A percentile compares a stretch with the other conserved stretches of the same genome.
Conservation (phyloP, 768 basidiomycete species). For the Galerina sulciceps region DNA sequence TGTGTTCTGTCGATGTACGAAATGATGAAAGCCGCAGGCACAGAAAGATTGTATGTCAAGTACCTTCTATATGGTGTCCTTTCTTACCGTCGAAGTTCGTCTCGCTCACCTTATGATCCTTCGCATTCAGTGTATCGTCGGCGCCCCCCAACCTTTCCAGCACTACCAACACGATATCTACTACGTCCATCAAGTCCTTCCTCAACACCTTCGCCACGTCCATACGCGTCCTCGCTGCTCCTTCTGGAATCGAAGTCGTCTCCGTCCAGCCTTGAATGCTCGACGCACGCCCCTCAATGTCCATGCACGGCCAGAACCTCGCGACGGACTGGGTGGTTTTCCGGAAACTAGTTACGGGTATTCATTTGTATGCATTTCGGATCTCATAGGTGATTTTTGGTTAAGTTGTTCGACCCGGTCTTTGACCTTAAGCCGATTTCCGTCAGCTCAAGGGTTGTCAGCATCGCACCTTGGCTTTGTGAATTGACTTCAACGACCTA, state of each 20-base stretch:
- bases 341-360: too few species aligned
- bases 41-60: conserved; percentile 31
- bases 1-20: conserved; percentile 31
- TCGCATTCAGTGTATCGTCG: conserved; percentile 30
- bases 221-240: conserved; percentile 30
- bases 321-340: too few species aligned
- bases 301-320: conserved; percentile 18
- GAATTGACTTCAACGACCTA: too few species aligned
- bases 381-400: too few species aligned
- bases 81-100: not conserved
- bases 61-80: not conserved
- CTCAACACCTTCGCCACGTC: conserved; percentile 34
- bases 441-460: too few species aligned
- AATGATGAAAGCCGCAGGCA: conserved; percentile 32
- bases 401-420: too few species aligned
- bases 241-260: conserved; percentile 28
- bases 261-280: conserved; percentile 31
- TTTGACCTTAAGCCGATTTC: too few species aligned
- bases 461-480: too few species aligned
- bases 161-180: conserved; percentile 38
- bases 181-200: conserved; percentile 34
- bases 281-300: conserved; percentile 30
- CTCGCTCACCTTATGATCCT: not conserved
- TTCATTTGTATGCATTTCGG: too few species aligned
- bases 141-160: conserved; percentile 27